These are phyloP conservation scores for Mycena olivaceomarginata DNA, from an alignment of 768 basidiomycete genomes.

Conservation along the genomic window DNA sequence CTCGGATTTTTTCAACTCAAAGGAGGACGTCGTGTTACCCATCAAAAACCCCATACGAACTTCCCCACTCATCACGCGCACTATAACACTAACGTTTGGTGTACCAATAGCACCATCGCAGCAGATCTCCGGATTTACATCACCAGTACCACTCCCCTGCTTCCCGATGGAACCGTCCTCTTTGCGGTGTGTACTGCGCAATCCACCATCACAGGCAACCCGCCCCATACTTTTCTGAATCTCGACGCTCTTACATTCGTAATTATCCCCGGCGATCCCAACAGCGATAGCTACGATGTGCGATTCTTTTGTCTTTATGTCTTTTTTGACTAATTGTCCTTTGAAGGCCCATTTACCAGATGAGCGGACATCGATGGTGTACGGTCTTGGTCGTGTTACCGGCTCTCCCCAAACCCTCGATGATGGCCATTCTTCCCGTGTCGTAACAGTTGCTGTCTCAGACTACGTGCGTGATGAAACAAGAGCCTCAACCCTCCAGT, in stretches of 20 bases:
- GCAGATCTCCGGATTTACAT: neutral
- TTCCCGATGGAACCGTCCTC: neutral
- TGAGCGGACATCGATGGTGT: neutral
- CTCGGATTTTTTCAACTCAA: no score
- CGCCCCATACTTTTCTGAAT: neutral
- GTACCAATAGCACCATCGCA: neutral
- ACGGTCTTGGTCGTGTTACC: neutral
- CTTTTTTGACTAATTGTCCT: neutral
- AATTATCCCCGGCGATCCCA: neutral
- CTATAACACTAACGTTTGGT: no score
- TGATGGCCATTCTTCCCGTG: neutral
- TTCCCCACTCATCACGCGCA: no score
- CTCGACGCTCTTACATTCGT: neutral
- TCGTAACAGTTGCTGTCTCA: neutral
- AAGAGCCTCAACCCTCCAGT: neutral
- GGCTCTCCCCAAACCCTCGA: neutral
- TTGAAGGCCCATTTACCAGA: neutral
- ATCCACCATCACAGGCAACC: neutral
- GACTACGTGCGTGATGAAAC: neutral
- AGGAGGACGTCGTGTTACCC: no score
- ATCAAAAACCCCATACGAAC: no score
- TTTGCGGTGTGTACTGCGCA: neutral
- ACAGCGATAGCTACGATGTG: neutral
- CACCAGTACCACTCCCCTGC: neutral
- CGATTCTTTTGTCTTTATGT: neutral